Evolutionary conservation across 1,284 basidiomycete genomes (phyloP).

Genomic region (Cystobasidium pallidum): DNA sequence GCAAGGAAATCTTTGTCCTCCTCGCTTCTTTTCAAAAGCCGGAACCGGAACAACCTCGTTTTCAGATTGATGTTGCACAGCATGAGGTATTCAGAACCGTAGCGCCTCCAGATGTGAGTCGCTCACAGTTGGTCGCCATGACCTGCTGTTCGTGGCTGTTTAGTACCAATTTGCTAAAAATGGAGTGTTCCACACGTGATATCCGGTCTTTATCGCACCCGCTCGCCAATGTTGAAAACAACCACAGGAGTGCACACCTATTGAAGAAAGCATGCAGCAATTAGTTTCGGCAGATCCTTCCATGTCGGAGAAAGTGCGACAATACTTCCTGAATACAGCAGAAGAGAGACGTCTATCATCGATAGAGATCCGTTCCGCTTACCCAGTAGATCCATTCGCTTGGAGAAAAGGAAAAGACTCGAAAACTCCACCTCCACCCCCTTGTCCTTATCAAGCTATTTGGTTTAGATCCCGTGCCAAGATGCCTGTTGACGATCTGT

Average conservation of each 20-base stretch:
- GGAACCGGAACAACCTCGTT: conserved; percentile 70
- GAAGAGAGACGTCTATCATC: conserved; percentile 50
- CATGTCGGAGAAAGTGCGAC: conserved; percentile 48
- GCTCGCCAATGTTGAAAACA: not conserved
- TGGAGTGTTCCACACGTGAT: too few relatives aligned
- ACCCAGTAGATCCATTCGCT: conserved; percentile 38
- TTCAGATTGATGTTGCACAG: conserved; percentile 22
- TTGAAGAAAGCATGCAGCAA: conserved; percentile 49
- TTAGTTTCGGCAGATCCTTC: conserved; percentile 43
- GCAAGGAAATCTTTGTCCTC: conserved; percentile 76
- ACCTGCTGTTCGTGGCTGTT: too few relatives aligned
- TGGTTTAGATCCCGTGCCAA: conserved; percentile 42
- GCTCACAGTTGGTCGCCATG: too few relatives aligned
- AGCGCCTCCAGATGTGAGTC: conserved; percentile 48
- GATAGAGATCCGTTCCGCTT: conserved; percentile 51
- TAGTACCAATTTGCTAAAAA: too few relatives aligned
- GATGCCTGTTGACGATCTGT: conserved; percentile 29
- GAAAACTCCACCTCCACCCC: not conserved
- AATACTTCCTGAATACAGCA: conserved; percentile 44
- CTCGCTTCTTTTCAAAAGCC: conserved; percentile 83
- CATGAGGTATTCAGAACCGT: conserved; percentile 42
- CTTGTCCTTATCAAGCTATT: conserved; percentile 34
- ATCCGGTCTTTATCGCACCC: too few relatives aligned
- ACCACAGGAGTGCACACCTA: conserved; percentile 47
- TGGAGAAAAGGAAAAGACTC: conserved; percentile 12